Conservation (phyloP, 2,329 filamentous ascomycete species). For the Colletotrichum liaoningense region DNA sequence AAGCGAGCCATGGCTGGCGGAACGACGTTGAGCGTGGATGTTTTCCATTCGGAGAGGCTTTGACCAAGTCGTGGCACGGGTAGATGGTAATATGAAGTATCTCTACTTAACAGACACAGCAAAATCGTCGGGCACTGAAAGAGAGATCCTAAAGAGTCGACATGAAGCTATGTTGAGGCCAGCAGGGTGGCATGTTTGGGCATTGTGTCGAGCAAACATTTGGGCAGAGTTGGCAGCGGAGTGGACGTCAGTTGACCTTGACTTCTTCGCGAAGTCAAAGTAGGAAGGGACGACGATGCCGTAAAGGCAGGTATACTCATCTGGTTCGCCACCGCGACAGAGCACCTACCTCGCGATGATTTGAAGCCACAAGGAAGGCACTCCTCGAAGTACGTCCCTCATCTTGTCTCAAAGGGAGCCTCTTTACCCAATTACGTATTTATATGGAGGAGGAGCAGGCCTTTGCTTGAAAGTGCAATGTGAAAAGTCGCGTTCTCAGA, state of each 20-base stretch:
- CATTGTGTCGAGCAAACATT: not conserved
- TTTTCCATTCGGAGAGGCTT: conserved; percentile 43
- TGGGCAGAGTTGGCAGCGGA: not conserved
- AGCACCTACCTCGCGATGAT: not conserved
- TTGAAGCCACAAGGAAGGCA: not conserved
- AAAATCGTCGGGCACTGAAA: not conserved
- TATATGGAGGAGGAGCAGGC: not conserved
- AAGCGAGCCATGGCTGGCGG: conserved; percentile 54
- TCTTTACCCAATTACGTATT: not conserved
- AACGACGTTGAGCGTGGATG: conserved; percentile 44
- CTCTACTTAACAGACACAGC: conserved; percentile 12
- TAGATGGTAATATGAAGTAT: conserved; percentile 27
- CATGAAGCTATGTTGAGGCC: conserved; percentile 30
- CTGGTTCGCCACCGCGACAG: not conserved
- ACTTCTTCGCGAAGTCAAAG: not conserved
- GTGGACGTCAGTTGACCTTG: not conserved
- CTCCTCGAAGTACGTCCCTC: not conserved
- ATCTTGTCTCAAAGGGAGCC: not conserved
- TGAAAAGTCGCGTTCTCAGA: not conserved
- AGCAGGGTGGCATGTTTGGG: conserved; percentile 1
- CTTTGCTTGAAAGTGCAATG: not conserved
- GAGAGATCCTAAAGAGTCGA: not conserved
- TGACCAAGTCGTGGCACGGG: not conserved
- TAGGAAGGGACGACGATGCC: not conserved
- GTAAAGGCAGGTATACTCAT: not conserved